These are phyloP conservation scores for Coemansia sp. DNA, from an alignment of 192 early-diverging fungal genomes.

Conservation along the genomic window DNA sequence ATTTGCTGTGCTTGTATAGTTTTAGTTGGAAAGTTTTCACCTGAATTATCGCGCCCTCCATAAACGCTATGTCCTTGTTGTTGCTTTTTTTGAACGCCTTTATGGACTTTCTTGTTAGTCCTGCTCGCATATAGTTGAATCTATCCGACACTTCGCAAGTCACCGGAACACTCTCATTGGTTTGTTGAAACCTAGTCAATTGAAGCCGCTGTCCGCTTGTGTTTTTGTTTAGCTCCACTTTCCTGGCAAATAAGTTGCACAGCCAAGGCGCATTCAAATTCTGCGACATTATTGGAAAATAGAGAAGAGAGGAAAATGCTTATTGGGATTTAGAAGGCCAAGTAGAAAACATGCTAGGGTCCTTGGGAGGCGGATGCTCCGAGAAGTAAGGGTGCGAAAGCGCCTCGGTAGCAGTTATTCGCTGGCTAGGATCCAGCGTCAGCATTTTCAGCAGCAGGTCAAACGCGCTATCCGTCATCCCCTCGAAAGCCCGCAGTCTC, in stretches of 20 bases:
- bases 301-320: background rate
- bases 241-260: conserved; percentile 6
- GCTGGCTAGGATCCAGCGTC: conserved; percentile 75
- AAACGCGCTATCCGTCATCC: conserved; percentile 71
- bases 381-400: conserved; percentile 88
- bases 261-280: conserved; percentile 28
- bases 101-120: conserved; percentile 15
- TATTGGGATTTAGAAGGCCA: conserved; percentile 70
- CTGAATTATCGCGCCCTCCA: conserved; percentile 15
- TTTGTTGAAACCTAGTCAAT: conserved; percentile 11
- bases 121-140: conserved; percentile 35
- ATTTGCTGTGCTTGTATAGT: conserved; percentile 1
- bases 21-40: conserved; percentile 18
- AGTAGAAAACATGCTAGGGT: conserved; percentile 90
- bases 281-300: conserved; percentile 23
- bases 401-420: conserved; percentile 90
- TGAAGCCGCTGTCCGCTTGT: conserved; percentile 26
- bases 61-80: conserved; percentile 2
- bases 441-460: conserved; percentile 77
- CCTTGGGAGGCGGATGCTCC: conserved; percentile 83
- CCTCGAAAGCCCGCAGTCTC: conserved; percentile 40
- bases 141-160: conserved; percentile 48
- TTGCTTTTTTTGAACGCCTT: conserved; percentile 8
- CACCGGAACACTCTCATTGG: conserved; percentile 11
- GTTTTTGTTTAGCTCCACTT: background rate